Base-by-base conservation (phyloP, 139 green algal species). In the Zygnema circumcarinatum region DNA sequence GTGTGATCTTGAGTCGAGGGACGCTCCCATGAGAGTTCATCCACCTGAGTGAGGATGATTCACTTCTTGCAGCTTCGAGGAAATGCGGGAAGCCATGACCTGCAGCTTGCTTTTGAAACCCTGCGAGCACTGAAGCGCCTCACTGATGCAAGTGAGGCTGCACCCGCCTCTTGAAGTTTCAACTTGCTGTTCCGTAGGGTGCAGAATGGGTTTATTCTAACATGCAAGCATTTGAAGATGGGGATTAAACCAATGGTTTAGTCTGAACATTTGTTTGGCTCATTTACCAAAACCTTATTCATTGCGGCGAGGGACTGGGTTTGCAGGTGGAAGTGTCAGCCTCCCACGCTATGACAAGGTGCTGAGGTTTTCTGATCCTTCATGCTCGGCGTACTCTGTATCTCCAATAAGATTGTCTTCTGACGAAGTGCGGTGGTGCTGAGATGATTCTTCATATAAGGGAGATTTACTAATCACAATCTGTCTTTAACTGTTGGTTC, bases 41-140 rank as follows among this genome's bases (percentile, higher is more conserved):
- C n/a, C n/a, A n/a, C n/a, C n/a, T n/a, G n/a, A n/a, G n/a, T n/a
- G n/a, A n/a, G n/a, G n/a, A n/a, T n/a, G n/a, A n/a, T n/a, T n/a
- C n/a, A n/a, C n/a, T 62, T 62, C 16, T 16, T 78, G 69, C 84
- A 88, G 88, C 88, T 89, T n/a, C 41, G 97, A 0, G 96, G 97
- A 83, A 99, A 99, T 81, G 97, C 97, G 0, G 95, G 96, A 35
- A 95, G 92, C 0, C 97, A 99, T 76, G 97, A 99, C 93, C 68
- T 99, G 73, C n/a, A 72, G 42, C 92, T 99, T 35, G 97, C 95
- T 35, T 86, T 84, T 1, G 2, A 88, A 2, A 98, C 95, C 1
- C 41, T 94, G 25, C 2, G 1, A 31, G 62, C 76, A 7, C 81
- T 93, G 21, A 79, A 85, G 38, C 29, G 29, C 32, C 72, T 92